These are phyloP conservation scores for Dendrobium chrysotoxum DNA, from an alignment of 106 monocot species.

Conservation along the genomic window DNA sequence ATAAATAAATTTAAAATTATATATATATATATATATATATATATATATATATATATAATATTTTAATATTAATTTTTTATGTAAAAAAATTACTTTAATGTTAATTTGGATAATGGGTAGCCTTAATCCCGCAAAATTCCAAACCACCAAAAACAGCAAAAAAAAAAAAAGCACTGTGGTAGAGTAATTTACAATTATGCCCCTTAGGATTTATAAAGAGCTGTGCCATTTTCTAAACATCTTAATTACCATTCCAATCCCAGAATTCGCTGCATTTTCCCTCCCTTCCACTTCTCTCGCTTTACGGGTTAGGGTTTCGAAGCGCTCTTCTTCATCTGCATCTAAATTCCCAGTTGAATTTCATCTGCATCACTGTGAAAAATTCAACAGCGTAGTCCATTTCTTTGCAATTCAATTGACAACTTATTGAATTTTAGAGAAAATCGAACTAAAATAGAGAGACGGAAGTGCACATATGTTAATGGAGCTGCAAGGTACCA, in stretches of 20 bases:
- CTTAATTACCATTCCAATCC: neutral
- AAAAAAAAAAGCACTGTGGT: neutral
- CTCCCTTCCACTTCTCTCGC: neutral
- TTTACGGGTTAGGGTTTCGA: neutral
- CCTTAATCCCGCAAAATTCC: neutral
- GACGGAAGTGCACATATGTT: constrained; percentile 6
- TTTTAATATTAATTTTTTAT: too few species aligned
- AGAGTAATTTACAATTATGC: neutral
- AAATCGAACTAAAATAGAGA: neutral
- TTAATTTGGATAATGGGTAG: neutral
- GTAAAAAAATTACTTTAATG: too few species aligned
- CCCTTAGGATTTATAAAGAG: neutral
- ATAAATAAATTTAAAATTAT: too few species aligned
- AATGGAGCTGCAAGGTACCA: constrained; percentile 32
- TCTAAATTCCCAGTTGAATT: neutral
- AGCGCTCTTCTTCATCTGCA: neutral
- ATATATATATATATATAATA: too few species aligned
- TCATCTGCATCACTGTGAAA: neutral
- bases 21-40: too few species aligned
- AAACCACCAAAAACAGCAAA: neutral
- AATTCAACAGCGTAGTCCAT: neutral
- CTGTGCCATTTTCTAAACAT: neutral
- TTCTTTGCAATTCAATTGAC: neutral
- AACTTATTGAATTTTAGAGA: neutral
- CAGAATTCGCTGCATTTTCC: constrained; percentile 1